phyloP scores from a whole-genome alignment of 352 stramenopile species.

The Pythium sp. region DNA sequence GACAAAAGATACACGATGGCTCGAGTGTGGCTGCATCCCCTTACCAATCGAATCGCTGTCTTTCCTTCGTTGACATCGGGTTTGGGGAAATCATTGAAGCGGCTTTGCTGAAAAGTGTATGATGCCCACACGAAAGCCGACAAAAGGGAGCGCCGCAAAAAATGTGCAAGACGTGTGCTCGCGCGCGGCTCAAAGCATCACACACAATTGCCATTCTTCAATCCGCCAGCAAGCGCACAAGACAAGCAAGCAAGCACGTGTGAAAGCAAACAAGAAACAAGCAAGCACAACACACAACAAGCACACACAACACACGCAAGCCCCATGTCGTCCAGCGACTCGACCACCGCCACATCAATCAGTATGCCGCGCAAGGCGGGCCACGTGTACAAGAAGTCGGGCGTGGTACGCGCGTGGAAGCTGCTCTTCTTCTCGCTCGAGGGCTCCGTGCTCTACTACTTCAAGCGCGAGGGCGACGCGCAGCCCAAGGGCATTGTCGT shows the following conservation, averaged over 20 bases:
- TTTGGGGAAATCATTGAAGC: too few relatives aligned
- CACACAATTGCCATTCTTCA: background rate
- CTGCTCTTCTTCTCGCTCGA: slow-evolving; percentile 67
- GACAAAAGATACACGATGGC: too few relatives aligned
- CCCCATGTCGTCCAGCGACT: slow-evolving; percentile 11
- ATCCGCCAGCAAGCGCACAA: background rate
- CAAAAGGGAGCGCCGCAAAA: too few relatives aligned
- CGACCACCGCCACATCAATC: background rate
- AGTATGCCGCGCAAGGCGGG: slow-evolving; percentile 33
- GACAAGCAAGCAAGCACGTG: too few relatives aligned
- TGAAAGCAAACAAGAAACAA: too few relatives aligned
- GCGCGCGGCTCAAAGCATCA: background rate
- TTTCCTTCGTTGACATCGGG: too few relatives aligned
- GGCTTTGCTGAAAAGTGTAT: too few relatives aligned
- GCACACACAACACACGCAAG: background rate
- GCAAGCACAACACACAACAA: too few relatives aligned
- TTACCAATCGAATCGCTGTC: too few relatives aligned
- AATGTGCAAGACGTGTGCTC: too few relatives aligned
- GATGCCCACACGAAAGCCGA: too few relatives aligned
- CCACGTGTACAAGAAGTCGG: slow-evolving; percentile 72
- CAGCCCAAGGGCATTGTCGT: slow-evolving; percentile 59
- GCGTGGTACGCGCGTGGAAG: slow-evolving; percentile 54
- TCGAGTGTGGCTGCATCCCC: too few relatives aligned
- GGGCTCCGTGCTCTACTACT: slow-evolving; percentile 67
- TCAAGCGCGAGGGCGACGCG: slow-evolving; percentile 65